Conservation (phyloP, 1,284 basidiomycete species). For the Pulchroboletus neoregius region DNA sequence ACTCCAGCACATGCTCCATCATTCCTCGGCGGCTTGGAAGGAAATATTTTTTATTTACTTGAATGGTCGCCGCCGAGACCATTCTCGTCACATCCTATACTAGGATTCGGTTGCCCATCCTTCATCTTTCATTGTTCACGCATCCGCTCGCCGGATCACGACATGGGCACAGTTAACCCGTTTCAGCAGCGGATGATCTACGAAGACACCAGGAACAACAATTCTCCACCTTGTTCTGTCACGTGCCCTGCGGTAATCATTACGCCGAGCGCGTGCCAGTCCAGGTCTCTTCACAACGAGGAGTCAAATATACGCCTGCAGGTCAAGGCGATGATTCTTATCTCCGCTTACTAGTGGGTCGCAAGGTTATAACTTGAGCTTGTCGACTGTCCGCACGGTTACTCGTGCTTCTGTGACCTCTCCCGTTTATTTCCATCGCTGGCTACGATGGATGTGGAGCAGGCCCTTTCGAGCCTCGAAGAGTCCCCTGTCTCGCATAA, state of each 20-base stretch:
- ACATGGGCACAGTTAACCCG: background rate
- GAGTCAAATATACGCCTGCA: conserved; percentile 7
- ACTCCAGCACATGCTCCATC: too few species aligned
- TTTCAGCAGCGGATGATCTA: background rate
- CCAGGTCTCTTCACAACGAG: conserved; percentile 1
- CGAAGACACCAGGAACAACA: background rate
- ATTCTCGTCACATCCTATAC: background rate
- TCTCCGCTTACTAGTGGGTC: conserved; percentile 4
- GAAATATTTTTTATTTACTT: too few species aligned
- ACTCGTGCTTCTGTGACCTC: background rate
- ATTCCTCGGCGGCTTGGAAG: too few species aligned
- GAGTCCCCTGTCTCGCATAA: conserved; percentile 5
- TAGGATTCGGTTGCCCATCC: background rate
- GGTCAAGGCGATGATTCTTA: conserved; percentile 17
- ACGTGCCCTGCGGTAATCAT: conserved; percentile 1
- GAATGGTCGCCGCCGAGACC: too few species aligned
- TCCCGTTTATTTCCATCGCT: conserved; percentile 2
- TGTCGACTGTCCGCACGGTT: background rate
- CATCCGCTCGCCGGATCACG: background rate
- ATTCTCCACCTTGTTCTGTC: background rate
- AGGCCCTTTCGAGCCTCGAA: background rate
- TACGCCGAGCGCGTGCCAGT: background rate
- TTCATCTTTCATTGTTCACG: background rate
- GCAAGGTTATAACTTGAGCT: conserved; percentile 13
- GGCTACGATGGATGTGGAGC: conserved; percentile 20